Conservation (phyloP, 495 filamentous ascomycete species). For the Hapsidospora chrysogenum region DNA sequence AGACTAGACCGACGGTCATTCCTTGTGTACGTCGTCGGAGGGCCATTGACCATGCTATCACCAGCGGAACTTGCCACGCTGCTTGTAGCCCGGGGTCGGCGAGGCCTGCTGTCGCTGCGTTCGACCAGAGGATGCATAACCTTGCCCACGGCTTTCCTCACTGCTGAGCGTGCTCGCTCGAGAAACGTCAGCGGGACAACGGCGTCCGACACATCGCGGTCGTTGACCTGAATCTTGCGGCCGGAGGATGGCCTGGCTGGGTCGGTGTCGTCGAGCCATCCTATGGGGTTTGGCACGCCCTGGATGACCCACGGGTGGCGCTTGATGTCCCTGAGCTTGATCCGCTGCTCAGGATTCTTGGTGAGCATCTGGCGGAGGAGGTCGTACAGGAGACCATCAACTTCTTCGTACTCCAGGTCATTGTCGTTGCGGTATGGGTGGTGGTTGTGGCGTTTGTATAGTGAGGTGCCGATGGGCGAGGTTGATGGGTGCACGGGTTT, state of each 20-base stretch:
- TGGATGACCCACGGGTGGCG: conserved; percentile 89
- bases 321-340: conserved; percentile 83
- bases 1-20: conserved; percentile 50
- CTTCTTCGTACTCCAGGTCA: conserved; percentile 67
- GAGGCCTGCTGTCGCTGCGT: conserved; percentile 31
- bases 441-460: conserved; percentile 36
- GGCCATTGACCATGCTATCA: conserved; percentile 19
- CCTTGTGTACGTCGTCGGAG: conserved; percentile 19
- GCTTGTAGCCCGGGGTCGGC: conserved; percentile 35
- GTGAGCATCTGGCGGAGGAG: conserved; percentile 65
- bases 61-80: conserved; percentile 39
- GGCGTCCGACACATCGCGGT: conserved; percentile 73
- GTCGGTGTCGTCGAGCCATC: conserved; percentile 90
- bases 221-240: conserved; percentile 83
- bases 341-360: conserved; percentile 78
- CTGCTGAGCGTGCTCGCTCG: conserved; percentile 45
- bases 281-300: conserved; percentile 53
- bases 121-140: conserved; percentile 43
- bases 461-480: conserved; percentile 25
- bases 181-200: conserved; percentile 81
- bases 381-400: conserved; percentile 69
- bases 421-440: conserved; percentile 39
- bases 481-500: conserved; percentile 51
- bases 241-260: conserved; percentile 65
- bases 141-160: conserved; percentile 49